phyloP scores from a whole-genome alignment of 768 basidiomycete genomes.

The Macrolepiota dolichaula region DNA sequence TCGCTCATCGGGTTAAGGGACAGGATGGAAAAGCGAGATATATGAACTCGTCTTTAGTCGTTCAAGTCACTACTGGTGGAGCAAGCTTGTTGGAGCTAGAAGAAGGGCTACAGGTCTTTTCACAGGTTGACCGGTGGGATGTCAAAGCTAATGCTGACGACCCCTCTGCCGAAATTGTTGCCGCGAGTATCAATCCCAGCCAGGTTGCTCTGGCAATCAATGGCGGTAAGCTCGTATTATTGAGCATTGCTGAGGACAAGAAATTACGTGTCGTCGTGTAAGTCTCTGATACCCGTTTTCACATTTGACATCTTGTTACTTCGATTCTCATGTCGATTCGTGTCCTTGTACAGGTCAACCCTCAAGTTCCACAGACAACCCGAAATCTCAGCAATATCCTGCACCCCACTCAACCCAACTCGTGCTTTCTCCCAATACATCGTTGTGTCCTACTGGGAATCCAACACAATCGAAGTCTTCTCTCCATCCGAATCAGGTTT shows the following conservation, averaged over 20 bases:
- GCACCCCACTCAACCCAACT: constrained; percentile 48
- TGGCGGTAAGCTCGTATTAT: constrained; percentile 47
- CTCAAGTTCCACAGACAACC: neutral
- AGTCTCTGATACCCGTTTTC: constrained; percentile 2
- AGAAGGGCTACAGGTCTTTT: constrained; percentile 35
- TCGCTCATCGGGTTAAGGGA: constrained; percentile 33
- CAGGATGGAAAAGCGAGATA: constrained; percentile 29
- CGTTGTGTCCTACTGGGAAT: constrained; percentile 76
- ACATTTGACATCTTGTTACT: neutral
- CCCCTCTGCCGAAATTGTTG: constrained; percentile 47
- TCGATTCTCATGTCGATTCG: neutral
- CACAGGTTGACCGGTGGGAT: constrained; percentile 37
- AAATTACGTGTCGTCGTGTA: constrained; percentile 18
- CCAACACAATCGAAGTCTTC: constrained; percentile 60
- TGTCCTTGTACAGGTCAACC: neutral
- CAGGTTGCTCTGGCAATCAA: constrained; percentile 63
- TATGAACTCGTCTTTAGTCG: constrained; percentile 48
- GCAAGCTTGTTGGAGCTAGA: constrained; percentile 59
- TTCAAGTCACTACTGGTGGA: constrained; percentile 69
- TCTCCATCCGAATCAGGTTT: constrained; percentile 22
- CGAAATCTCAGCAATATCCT: constrained; percentile 73
- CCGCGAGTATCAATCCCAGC: constrained; percentile 65
- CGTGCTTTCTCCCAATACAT: constrained; percentile 45
- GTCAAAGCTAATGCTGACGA: neutral
- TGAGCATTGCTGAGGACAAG: constrained; percentile 43